Conservation (phyloP, 352 stramenopile genomes). For the Pythium aristosporum region DNA sequence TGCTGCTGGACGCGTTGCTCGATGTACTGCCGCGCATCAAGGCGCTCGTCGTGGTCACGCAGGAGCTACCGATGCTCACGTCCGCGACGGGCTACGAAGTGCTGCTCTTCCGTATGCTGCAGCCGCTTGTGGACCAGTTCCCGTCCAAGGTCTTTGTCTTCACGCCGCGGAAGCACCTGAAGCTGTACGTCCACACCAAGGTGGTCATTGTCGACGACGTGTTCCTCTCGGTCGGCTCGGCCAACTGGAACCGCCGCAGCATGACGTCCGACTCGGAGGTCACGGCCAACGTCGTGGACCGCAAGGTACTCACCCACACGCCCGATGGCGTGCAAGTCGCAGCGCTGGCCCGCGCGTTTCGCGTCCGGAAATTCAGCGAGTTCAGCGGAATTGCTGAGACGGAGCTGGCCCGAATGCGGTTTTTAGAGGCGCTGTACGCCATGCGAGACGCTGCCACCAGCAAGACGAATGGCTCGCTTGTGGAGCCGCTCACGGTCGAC, state of each 20-base stretch:
- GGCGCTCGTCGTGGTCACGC: conserved; percentile 25
- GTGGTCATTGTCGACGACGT: conserved; percentile 30
- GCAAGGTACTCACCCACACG: not conserved
- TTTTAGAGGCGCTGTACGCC: conserved; percentile 26
- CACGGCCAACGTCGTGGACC: conserved; percentile 21
- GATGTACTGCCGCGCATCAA: conserved; percentile 29
- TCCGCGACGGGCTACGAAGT: conserved; percentile 30
- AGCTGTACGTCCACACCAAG: conserved; percentile 29
- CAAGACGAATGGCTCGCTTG: conserved; percentile 5
- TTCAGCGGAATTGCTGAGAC: conserved; percentile 22
- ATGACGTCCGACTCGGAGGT: conserved; percentile 42
- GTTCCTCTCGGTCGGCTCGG: conserved; percentile 31
- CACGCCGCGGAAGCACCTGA: conserved; percentile 16
- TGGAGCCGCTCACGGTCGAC: conserved; percentile 16
- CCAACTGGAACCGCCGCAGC: conserved; percentile 39
- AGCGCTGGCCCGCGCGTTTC: conserved; percentile 21
- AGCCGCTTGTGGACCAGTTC: conserved; percentile 29
- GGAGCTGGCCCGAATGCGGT: conserved; percentile 19
- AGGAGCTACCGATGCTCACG: conserved; percentile 20
- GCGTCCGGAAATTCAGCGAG: conserved; percentile 22
- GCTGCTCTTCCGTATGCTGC: conserved; percentile 35
- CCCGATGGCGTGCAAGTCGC: conserved; percentile 15
- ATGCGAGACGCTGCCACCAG: conserved; percentile 19
- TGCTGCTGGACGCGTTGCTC: conserved; percentile 31
- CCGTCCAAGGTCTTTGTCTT: conserved; percentile 23